Evolutionary conservation across 495 filamentous ascomycete genomes (phyloP), one percentile per base, ranked within the genome.

Genomic region (Annulohypoxylon nitens): DNA sequence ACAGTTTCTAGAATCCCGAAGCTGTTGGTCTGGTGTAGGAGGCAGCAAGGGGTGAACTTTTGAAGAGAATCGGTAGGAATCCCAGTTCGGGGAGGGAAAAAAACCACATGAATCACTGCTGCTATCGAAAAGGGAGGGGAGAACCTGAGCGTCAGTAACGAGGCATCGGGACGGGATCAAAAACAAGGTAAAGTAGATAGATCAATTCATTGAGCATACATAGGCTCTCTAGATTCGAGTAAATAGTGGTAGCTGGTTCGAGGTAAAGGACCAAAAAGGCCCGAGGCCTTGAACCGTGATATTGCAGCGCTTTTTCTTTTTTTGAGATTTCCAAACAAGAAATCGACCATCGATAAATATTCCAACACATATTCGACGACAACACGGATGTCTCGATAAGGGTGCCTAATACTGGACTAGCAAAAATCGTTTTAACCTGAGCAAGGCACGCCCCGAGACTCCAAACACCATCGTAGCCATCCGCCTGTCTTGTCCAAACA

Each of bases 381-480:
- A 48, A 26, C 59, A 43, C 66, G 43, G 59, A 70, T 59, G 59
- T 50, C 67, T 67, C 47, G 43, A 68, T 58, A 64, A 30, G 23
- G 50, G 63, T 55, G 59, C 66, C 62, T 25, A 61, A 23, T 59
- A 64, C 43, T 67, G 14, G 43, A 60, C 67, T 58, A 64, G 53
- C 41, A 55, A 67, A 54, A 75, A 25, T 67, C 50, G 47, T 57
- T 50, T 61, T 64, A 58, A 68, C 64, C 43, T 55, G 33, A 66
- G 67, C 63, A 75, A 70, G 67, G 47, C 51, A 71, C 55, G 74
- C 70, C 70, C 63, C 60, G 51, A 73, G 73, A 78, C 77, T 79
- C 76, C 76, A 54, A 60, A 79, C 76, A 76, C 77, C 75, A 67
- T 61, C 73, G 43, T 74, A 73, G 71, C 77, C 71, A 72, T 66